Percentiles rank a stretch among this genome's conserved stretches.
These are phyloP conservation scores for Cercospora zeina DNA, from an alignment of 2,329 filamentous ascomycete species.

Conservation along the genomic window DNA sequence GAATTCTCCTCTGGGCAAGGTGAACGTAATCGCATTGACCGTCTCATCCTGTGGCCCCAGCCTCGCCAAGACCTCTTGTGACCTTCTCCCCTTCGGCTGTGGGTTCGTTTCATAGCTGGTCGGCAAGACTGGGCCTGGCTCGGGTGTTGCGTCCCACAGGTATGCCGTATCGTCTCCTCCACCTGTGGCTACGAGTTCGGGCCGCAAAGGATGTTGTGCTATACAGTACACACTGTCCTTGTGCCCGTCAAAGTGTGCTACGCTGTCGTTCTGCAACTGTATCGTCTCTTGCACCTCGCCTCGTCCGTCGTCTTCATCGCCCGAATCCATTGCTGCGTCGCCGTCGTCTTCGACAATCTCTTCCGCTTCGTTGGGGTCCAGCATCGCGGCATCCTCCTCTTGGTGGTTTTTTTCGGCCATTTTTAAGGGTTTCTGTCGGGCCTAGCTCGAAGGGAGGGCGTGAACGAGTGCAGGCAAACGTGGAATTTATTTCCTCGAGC, in stretches of 20 bases:
- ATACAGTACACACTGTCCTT: constrained; percentile 93
- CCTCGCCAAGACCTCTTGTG: constrained; percentile 66
- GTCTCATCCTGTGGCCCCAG: constrained; percentile 91
- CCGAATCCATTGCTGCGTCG: constrained; percentile 79
- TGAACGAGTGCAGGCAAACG: not conserved
- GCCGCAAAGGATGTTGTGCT: constrained; percentile 80
- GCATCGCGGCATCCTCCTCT: constrained; percentile 65
- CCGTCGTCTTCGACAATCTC: constrained; percentile 64
- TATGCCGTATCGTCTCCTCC: constrained; percentile 85
- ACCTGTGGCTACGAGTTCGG: constrained; percentile 80
- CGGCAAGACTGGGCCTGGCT: constrained; percentile 66
- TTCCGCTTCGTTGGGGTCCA: constrained; percentile 76
- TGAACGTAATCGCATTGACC: constrained; percentile 83
- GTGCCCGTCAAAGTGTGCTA: constrained; percentile 87
- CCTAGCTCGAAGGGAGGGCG: too few species aligned
- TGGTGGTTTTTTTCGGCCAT: constrained; percentile 24
- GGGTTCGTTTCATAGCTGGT: constrained; percentile 70
- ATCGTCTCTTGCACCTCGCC: constrained; percentile 62
- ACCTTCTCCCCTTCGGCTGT: constrained; percentile 56
- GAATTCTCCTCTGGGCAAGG: constrained; percentile 77
- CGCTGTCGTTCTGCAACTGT: constrained; percentile 83
- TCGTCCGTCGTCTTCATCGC: constrained; percentile 56
- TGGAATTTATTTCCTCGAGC: constrained; percentile 1
- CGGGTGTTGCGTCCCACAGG: constrained; percentile 74
- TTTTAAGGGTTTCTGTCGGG: not conserved